Evolutionary conservation across 1,284 basidiomycete species (phyloP).

Genomic region (Somion occarium): DNA sequence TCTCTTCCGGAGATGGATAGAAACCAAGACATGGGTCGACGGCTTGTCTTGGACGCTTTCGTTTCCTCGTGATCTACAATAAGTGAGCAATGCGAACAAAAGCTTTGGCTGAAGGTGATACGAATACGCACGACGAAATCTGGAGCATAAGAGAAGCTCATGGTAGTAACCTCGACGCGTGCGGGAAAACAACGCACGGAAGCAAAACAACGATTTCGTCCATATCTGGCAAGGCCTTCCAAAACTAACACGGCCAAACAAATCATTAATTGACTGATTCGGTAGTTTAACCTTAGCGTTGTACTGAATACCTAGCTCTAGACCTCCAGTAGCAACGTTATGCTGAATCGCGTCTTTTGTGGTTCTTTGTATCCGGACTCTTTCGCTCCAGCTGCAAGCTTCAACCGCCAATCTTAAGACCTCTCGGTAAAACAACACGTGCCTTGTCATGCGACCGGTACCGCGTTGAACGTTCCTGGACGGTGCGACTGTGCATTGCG

Average conservation of each 20-base stretch:
- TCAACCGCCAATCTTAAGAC: too few species aligned
- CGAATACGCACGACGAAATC: constrained; percentile 11
- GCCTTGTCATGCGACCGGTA: too few species aligned
- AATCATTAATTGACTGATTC: not conserved
- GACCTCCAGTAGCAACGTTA: not conserved
- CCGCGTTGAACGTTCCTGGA: too few species aligned
- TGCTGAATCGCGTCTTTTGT: not conserved
- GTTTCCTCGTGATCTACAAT: constrained; percentile 16
- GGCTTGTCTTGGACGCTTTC: constrained; percentile 12
- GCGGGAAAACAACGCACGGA: too few species aligned
- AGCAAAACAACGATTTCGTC: too few species aligned
- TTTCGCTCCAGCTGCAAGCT: too few species aligned
- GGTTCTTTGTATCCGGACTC: too few species aligned
- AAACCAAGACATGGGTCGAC: constrained; percentile 18
- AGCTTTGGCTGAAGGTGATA: not conserved
- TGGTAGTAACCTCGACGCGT: too few species aligned
- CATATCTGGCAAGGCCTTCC: not conserved
- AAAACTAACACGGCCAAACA: not conserved
- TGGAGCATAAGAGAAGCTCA: constrained; percentile 13
- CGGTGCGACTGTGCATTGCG: too few species aligned
- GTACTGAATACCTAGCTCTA: not conserved
- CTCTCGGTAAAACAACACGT: too few species aligned
- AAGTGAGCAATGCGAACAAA: not conserved
- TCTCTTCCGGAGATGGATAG: constrained; percentile 7
- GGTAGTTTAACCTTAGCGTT: not conserved